A percentile compares a stretch with the other conserved stretches of the same genome.
Evolutionary conservation across 2,329 filamentous ascomycete species (phyloP).

Genomic region (Penicillium crustosum): DNA sequence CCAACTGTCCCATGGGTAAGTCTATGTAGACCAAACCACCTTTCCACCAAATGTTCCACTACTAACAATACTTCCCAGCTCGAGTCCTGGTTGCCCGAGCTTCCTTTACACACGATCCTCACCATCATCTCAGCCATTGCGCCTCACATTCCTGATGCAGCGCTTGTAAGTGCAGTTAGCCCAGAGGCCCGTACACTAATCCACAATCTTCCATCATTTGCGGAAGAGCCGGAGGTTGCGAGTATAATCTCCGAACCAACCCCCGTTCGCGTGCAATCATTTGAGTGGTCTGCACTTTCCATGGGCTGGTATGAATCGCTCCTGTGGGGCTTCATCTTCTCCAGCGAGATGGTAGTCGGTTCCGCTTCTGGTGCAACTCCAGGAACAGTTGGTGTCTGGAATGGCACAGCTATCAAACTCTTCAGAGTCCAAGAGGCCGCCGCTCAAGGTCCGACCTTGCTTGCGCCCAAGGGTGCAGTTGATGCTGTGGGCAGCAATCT

Average conservation of each 20-base stretch:
- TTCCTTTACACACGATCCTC: conserved; percentile 83
- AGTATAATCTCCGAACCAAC: conserved; percentile 69
- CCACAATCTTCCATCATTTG: conserved; percentile 44
- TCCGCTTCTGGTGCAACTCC: conserved; percentile 56
- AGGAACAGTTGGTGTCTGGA: conserved; percentile 91
- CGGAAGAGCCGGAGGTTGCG: conserved; percentile 59
- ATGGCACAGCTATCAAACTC: conserved; percentile 80
- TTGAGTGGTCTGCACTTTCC: conserved; percentile 88
- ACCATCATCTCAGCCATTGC: conserved; percentile 66
- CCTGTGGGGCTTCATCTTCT: conserved; percentile 90
- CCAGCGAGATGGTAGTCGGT: conserved; percentile 73
- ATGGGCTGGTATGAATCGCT: conserved; percentile 95
- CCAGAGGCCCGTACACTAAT: conserved; percentile 45
- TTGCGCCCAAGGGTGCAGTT: conserved; percentile 83
- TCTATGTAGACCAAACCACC: neutral
- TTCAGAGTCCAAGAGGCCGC: conserved; percentile 88
- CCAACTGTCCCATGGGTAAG: conserved; percentile 73
- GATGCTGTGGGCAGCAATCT: conserved; percentile 91
- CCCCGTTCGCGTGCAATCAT: conserved; percentile 76
- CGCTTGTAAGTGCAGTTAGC: conserved; percentile 42
- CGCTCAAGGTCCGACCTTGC: conserved; percentile 73
- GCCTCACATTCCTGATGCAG: conserved; percentile 52
- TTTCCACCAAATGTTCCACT: conserved; percentile 4
- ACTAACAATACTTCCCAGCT: conserved; percentile 54
- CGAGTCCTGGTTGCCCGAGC: conserved; percentile 87